Conservation (phyloP, 306 rosid genomes). For the Bauhinia variegata region DNA sequence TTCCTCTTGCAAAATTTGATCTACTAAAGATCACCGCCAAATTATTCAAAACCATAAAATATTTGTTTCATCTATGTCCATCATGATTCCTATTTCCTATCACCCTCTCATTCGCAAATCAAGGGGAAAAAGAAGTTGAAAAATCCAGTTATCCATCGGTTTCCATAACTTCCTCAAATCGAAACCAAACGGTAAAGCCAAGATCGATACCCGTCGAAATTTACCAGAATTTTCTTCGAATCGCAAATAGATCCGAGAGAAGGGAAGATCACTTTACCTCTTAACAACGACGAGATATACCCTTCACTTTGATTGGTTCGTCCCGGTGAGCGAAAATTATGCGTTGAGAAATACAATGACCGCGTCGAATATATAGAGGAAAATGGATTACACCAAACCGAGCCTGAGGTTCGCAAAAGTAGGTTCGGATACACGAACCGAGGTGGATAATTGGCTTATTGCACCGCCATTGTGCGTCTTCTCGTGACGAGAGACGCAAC, state of each 20-base stretch:
- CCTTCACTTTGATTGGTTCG: not conserved
- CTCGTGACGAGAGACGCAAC: not conserved
- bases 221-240: not conserved
- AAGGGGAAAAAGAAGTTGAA: no score
- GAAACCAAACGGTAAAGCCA: not conserved
- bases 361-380: conserved; percentile 31
- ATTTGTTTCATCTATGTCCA: no score
- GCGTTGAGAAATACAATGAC: not conserved
- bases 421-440: conserved; percentile 38
- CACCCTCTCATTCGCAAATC: no score
- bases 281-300: conserved; percentile 23
- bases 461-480: conserved; percentile 5
- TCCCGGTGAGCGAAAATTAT: conserved; percentile 10
- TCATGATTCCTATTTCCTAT: no score
- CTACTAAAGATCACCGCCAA: not conserved
- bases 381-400: no score
- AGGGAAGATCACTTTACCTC: conserved; percentile 12
- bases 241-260: not conserved
- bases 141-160: not conserved
- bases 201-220: not conserved
- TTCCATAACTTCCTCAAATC: not conserved
- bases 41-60: not conserved
- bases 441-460: not conserved
- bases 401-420: conserved; percentile 31
- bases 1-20: no score